phyloP scores from a whole-genome alignment of 805 yeast species.

The Kazachstania viticola region DNA sequence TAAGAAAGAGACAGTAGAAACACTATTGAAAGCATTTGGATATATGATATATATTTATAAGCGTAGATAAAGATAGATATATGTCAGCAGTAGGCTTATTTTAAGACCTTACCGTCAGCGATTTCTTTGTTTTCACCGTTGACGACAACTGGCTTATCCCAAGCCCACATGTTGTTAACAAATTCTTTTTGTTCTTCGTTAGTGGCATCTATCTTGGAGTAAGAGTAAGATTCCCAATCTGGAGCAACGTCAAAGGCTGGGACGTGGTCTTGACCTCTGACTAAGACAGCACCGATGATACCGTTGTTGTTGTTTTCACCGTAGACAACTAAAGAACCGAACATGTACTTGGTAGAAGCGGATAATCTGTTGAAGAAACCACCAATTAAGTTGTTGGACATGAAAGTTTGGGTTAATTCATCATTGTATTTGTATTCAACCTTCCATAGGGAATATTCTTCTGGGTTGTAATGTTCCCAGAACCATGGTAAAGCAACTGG shows the following conservation, averaged over 20 bases:
- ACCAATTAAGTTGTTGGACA: constrained; percentile 96
- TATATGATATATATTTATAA: no score
- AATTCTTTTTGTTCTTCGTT: constrained; percentile 68
- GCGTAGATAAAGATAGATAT: no score
- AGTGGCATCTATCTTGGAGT: constrained; percentile 72
- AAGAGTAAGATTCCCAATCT: constrained; percentile 92
- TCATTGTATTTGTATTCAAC: constrained; percentile 96
- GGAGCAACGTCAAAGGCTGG: constrained; percentile 99
- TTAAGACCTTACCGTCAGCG: constrained; percentile 96
- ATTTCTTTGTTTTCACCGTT: constrained; percentile 77
- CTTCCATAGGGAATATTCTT: constrained; percentile 91
- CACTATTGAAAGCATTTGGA: no score
- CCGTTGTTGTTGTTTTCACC: constrained; percentile 99
- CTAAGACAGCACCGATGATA: constrained; percentile 86
- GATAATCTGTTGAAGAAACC: constrained; percentile 94
- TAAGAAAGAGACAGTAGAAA: no score
- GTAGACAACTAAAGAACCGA: constrained; percentile 88
- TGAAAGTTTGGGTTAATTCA: constrained; percentile 91
- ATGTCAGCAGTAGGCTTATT: constrained; percentile 79
- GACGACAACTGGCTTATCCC: constrained; percentile 87
- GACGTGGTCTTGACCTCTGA: constrained; percentile 83
- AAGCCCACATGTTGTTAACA: constrained; percentile 87
- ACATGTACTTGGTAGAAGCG: constrained; percentile 87
- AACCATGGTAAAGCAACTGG: constrained; percentile 91
- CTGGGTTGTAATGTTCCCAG: constrained; percentile 89